Conservation (phyloP, 108 stramenopile genomes). For the Pseudonitzschia pungens region DNA sequence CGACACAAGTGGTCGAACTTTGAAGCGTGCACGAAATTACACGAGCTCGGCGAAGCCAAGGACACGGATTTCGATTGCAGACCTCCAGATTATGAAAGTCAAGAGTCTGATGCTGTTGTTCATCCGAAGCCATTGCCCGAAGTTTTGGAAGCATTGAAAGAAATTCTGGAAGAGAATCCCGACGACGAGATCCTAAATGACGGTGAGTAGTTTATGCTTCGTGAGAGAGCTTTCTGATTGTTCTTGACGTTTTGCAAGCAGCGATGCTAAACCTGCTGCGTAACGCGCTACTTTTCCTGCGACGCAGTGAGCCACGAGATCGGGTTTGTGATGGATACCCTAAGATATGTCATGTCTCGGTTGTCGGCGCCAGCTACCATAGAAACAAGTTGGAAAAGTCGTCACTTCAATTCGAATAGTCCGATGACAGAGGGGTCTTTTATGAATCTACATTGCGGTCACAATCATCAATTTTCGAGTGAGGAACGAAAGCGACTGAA, state of each 20-base stretch:
- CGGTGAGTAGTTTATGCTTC: too few species aligned
- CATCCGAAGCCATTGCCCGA: constrained; percentile 81
- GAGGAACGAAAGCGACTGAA: constrained; percentile 57
- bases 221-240: too few species aligned
- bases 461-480: constrained; percentile 78
- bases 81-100: constrained; percentile 46
- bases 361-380: constrained; percentile 46
- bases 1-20: constrained; percentile 31
- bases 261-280: neutral
- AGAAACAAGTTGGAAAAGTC: constrained; percentile 32
- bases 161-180: constrained; percentile 30
- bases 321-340: constrained; percentile 57
- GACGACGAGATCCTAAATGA: constrained; percentile 25
- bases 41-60: constrained; percentile 7
- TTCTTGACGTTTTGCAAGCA: neutral
- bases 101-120: constrained; percentile 47
- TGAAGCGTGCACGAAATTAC: constrained; percentile 8
- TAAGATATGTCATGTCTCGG: constrained; percentile 65
- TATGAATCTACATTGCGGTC: constrained; percentile 83
- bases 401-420: constrained; percentile 19
- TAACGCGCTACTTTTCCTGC: neutral
- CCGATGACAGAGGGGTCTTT: constrained; percentile 56
- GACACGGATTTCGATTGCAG: constrained; percentile 72
- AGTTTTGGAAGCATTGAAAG: constrained; percentile 58
- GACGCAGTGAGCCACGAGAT: constrained; percentile 64